A percentile compares a stretch with the other conserved stretches of the same genome.
These are phyloP conservation scores for Scheffersomyces titani DNA, from an alignment of 1,139 yeast genomes.

Conservation along the genomic window DNA sequence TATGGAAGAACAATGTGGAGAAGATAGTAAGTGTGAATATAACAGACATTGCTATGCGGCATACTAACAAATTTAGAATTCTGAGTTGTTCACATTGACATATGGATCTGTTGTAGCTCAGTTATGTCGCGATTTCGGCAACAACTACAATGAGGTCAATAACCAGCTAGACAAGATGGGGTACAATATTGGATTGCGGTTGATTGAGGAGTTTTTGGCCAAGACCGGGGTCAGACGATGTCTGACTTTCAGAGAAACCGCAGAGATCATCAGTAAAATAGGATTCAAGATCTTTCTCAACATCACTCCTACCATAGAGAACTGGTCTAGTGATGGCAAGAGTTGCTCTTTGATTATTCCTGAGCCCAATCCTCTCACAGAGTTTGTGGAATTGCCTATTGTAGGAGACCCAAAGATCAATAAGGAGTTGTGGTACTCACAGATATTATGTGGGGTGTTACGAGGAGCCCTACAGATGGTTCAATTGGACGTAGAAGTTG, in stretches of 20 bases:
- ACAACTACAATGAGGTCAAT: constrained; percentile 79
- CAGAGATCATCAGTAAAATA: constrained; percentile 79
- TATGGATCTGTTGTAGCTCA: constrained; percentile 97
- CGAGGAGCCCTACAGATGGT: constrained; percentile 96
- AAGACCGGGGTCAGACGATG: constrained; percentile 85
- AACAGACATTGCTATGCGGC: neutral
- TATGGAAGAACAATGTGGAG: constrained; percentile 88
- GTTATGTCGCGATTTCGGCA: constrained; percentile 77
- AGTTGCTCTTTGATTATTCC: constrained; percentile 71
- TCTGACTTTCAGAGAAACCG: constrained; percentile 76
- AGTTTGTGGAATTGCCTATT: constrained; percentile 89
- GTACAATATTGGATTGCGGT: constrained; percentile 85
- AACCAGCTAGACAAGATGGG: constrained; percentile 91
- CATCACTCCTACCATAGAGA: constrained; percentile 71
- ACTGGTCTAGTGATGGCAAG: constrained; percentile 78
- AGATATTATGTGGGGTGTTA: constrained; percentile 84
- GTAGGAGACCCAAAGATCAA: constrained; percentile 59
- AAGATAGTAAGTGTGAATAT: constrained; percentile 60
- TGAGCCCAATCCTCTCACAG: constrained; percentile 85
- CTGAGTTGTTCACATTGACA: constrained; percentile 88
- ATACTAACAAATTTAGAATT: constrained; percentile 49
- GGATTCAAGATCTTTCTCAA: constrained; percentile 91
- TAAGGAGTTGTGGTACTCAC: constrained; percentile 88
- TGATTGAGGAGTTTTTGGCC: constrained; percentile 92
- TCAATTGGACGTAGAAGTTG: constrained; percentile 85